Conservation (phyloP, 2,329 filamentous ascomycete species). For the Cordyceps tenuipes region DNA sequence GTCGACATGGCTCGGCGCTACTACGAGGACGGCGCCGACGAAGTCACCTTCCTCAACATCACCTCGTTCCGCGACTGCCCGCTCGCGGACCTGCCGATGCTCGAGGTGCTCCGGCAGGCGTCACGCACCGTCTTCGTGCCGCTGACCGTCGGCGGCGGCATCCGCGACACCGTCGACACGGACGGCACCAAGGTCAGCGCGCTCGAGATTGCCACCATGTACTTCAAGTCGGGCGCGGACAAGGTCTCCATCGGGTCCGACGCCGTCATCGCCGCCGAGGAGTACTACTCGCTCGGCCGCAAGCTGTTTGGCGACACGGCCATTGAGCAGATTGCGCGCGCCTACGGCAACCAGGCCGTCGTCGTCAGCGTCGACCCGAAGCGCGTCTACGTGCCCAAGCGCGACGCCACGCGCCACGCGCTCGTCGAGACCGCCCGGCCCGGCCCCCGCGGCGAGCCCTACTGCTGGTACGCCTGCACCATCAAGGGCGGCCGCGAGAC, state of each 20-base stretch:
- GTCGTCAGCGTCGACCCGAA: constrained; percentile 94
- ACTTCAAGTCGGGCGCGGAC: constrained; percentile 94
- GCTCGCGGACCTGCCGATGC: constrained; percentile 86
- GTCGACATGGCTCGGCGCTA: constrained; percentile 90
- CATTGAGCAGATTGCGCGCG: constrained; percentile 88
- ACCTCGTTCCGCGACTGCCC: constrained; percentile 96
- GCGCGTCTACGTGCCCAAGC: constrained; percentile 72
- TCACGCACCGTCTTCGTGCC: constrained; percentile 93
- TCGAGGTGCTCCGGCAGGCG: constrained; percentile 80
- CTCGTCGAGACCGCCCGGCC: constrained; percentile 62
- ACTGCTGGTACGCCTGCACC: constrained; percentile 97
- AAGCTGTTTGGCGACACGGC: constrained; percentile 73
- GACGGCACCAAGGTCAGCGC: constrained; percentile 83
- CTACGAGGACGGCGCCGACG: constrained; percentile 94
- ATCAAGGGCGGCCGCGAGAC: constrained; percentile 92
- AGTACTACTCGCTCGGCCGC: constrained; percentile 67
- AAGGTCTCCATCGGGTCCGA: constrained; percentile 97
- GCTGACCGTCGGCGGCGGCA: constrained; percentile 89
- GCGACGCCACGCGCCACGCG: constrained; percentile 62
- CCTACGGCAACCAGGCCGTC: constrained; percentile 94
- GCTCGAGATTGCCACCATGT: constrained; percentile 88
- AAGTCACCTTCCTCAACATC: constrained; percentile 97
- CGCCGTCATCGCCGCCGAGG: constrained; percentile 85
- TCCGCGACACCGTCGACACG: constrained; percentile 83
- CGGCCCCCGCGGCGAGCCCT: constrained; percentile 67